A percentile compares a stretch with the other conserved stretches of the same genome.
Conservation (phyloP, 1,139 yeast species). For the Blastobotrys aristatus region DNA sequence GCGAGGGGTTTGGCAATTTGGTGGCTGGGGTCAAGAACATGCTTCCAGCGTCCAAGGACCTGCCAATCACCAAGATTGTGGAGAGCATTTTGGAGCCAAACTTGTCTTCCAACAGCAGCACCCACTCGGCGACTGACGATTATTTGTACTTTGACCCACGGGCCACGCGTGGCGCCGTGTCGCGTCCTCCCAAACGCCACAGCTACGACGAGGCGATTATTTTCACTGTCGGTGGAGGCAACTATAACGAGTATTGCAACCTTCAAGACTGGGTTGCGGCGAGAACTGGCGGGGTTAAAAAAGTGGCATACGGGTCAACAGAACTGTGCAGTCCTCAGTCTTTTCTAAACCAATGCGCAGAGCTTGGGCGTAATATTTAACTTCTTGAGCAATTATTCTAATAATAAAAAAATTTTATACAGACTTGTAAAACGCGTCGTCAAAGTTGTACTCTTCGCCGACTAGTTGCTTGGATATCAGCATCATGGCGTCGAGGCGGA, state of each 20-base stretch:
- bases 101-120: conserved; percentile 42
- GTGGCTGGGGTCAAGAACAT: conserved; percentile 84
- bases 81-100: conserved; percentile 89
- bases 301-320: conserved; percentile 83
- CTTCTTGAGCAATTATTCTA: not conserved
- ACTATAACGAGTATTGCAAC: conserved; percentile 88
- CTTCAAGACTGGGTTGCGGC: conserved; percentile 77
- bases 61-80: conserved; percentile 85
- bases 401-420: not conserved
- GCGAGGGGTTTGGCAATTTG: conserved; percentile 88
- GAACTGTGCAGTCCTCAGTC: conserved; percentile 69
- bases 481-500: conserved; percentile 27
- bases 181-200: conserved; percentile 84
- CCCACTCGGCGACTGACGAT: conserved; percentile 59
- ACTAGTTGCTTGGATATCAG: conserved; percentile 28
- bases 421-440: conserved; percentile 4
- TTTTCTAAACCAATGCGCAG: conserved; percentile 68
- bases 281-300: conserved; percentile 36
- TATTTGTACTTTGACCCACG: conserved; percentile 88
- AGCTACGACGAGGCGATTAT: conserved; percentile 76
- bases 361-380: conserved; percentile 40
- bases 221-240: conserved; percentile 95
- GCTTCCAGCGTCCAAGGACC: conserved; percentile 78
- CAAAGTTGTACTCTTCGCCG: conserved; percentile 29
- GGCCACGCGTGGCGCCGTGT: conserved; percentile 76